Evolutionary conservation across 495 filamentous ascomycete species (phyloP), one percentile per base, ranked within the genome.

Genomic region (Articulospora tetracladia): DNA sequence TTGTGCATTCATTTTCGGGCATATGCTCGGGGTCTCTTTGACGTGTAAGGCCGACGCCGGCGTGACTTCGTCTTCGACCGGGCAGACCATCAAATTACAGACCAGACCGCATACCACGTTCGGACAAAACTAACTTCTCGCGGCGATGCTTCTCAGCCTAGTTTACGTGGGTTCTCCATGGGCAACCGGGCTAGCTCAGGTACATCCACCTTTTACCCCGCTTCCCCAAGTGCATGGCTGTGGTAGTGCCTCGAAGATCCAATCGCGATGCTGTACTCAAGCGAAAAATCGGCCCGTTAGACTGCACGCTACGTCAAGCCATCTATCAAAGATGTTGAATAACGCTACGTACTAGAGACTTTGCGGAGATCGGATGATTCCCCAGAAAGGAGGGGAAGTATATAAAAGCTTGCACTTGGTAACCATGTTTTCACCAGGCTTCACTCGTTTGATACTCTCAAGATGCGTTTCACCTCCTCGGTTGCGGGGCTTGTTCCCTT

Each of bases 221-320:
- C 60, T 44, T 54, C 58, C 53, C 48, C 60, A 57, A 46, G 17
- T 19, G 41, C 15, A 50, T 55, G 25, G 34, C 58, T 55, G 10
- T 7, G 10, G 10, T 44, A 44, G 39, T 19, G 11, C 39, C 10
- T 17, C 3, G 7, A 3, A 44, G 39, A 12, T 7, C 39, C 39
- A 44, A 27, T 50, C 20, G 47, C 17, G 11, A 50, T 50, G 20
- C 47, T 50, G 47, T 28, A 62, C 30, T 10, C 11, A 8, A 41
- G 39, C 39, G 22, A 61, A 57, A 23, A 61, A 59, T 65, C 62
- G 62, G 62, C 53, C 62, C 62, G 39, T 44, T 44, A 44, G 3
- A 51, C 24, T 48, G 6, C 8, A 12, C 32, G 41, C 44, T 19
- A 17, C 23, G 15, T 34, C 41, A 41, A 61, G 20, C 22, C 47